These are phyloP conservation scores for Incumbomyces delicatus DNA, from an alignment of 2,329 filamentous ascomycete species.

Conservation along the genomic window DNA sequence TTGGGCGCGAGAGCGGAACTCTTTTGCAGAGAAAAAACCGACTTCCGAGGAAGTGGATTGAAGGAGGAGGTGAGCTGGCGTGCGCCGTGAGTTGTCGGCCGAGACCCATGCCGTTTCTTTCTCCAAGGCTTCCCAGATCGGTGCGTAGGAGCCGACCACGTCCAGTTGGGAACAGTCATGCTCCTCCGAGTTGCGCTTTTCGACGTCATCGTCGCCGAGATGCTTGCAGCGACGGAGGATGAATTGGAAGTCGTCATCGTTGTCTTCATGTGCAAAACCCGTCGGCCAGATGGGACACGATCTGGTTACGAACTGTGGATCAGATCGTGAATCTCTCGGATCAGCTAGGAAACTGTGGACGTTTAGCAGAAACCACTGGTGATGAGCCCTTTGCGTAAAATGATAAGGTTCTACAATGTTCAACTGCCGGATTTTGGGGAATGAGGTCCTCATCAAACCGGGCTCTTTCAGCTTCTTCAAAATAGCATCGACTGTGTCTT, in stretches of 20 bases:
- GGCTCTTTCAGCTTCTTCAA: background rate
- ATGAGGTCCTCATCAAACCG: background rate
- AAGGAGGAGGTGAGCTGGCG: too few relatives aligned
- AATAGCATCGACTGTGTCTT: background rate
- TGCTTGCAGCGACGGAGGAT: constrained; percentile 1
- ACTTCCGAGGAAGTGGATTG: background rate
- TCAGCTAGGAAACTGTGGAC: background rate
- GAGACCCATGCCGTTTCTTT: background rate
- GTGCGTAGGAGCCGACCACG: background rate
- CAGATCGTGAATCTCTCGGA: background rate
- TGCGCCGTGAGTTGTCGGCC: too few relatives aligned
- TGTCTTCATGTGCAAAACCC: background rate
- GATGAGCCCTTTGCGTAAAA: background rate
- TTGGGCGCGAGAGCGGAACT: background rate
- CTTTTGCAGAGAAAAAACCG: background rate
- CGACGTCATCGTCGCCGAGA: background rate
- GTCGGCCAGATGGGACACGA: background rate
- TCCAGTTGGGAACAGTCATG: background rate
- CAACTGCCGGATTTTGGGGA: background rate
- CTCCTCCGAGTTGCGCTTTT: background rate
- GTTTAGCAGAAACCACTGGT: background rate
- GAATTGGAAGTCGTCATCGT: background rate
- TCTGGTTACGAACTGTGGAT: background rate
- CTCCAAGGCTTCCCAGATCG: background rate
- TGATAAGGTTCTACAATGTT: constrained; percentile 1